These are phyloP conservation scores for Phytopythium sindhum DNA, from an alignment of 352 stramenopile genomes.

Conservation along the genomic window DNA sequence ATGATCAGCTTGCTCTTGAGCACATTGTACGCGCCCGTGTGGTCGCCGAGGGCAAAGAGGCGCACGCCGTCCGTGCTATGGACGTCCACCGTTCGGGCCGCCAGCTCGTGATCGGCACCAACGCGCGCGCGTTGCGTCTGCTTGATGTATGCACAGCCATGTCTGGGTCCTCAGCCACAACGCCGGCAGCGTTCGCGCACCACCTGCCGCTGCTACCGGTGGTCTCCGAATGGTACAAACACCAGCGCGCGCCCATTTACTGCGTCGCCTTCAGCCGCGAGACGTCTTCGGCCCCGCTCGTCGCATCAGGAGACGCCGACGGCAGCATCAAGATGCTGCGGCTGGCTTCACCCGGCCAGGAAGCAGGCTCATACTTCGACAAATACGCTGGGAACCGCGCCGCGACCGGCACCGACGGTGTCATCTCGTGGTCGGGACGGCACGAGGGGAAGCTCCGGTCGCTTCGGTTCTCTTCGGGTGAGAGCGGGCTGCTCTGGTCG, in stretches of 20 bases:
- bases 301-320: constrained; percentile 58
- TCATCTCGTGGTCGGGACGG: constrained; percentile 19
- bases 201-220: constrained; percentile 49
- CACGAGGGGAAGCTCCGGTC: constrained; percentile 46
- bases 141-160: constrained; percentile 37
- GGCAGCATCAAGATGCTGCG: constrained; percentile 58
- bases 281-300: constrained; percentile 10
- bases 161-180: constrained; percentile 6
- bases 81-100: constrained; percentile 33
- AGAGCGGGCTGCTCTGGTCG: constrained; percentile 27
- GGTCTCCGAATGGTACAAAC: constrained; percentile 51
- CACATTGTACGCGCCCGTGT: constrained; percentile 41
- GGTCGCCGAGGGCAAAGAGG: constrained; percentile 50
- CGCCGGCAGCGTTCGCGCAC: constrained; percentile 6
- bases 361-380: background rate
- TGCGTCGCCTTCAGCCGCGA: constrained; percentile 38
- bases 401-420: constrained; percentile 5
- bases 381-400: background rate
- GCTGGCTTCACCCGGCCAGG: background rate
- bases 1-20: constrained; percentile 37
- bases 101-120: constrained; percentile 58
- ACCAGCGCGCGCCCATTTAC: constrained; percentile 57
- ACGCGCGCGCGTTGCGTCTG: constrained; percentile 49
- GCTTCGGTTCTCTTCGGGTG: constrained; percentile 33
- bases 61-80: constrained; percentile 52